A percentile compares a stretch with the other conserved stretches of the same genome.
phyloP scores from a whole-genome alignment of 1,284 basidiomycete genomes.

The Ceratobasidium sp. region DNA sequence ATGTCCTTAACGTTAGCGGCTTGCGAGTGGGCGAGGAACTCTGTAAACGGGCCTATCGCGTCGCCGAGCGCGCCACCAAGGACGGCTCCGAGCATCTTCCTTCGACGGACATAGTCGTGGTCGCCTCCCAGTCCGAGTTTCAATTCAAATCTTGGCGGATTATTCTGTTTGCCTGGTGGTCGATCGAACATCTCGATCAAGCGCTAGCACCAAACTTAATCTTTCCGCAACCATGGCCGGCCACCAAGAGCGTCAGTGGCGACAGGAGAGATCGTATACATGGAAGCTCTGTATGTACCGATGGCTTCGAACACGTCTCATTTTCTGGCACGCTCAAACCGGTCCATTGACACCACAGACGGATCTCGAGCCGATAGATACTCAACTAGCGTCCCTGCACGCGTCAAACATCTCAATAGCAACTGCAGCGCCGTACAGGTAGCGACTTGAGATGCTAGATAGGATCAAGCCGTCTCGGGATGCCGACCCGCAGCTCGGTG shows the following conservation, averaged over 20 bases:
- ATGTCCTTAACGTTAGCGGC: slow-evolving; percentile 12
- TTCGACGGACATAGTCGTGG: slow-evolving; percentile 4
- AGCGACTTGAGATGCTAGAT: background rate
- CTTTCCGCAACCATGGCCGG: too few species aligned
- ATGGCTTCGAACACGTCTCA: background rate
- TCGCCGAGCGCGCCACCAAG: slow-evolving; percentile 34
- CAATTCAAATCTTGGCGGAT: too few species aligned
- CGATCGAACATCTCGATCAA: too few species aligned
- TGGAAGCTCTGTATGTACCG: background rate
- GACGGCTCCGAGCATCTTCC: slow-evolving; percentile 14
- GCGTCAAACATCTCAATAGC: background rate
- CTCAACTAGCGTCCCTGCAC: background rate
- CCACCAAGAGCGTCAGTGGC: background rate
- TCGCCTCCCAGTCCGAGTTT: background rate
- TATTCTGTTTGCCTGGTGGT: too few species aligned
- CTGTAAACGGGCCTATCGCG: slow-evolving; percentile 22
- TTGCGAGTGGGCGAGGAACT: slow-evolving; percentile 11
- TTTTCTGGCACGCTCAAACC: background rate
- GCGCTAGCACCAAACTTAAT: too few species aligned
- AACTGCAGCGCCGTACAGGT: background rate
- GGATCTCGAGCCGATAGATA: background rate
- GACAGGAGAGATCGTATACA: background rate
- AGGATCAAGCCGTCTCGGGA: background rate
- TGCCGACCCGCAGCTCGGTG: slow-evolving; percentile 33
- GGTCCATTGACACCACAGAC: background rate